These are phyloP conservation scores for Mycena albidolilacea DNA, from an alignment of 768 basidiomycete genomes.

Conservation along the genomic window DNA sequence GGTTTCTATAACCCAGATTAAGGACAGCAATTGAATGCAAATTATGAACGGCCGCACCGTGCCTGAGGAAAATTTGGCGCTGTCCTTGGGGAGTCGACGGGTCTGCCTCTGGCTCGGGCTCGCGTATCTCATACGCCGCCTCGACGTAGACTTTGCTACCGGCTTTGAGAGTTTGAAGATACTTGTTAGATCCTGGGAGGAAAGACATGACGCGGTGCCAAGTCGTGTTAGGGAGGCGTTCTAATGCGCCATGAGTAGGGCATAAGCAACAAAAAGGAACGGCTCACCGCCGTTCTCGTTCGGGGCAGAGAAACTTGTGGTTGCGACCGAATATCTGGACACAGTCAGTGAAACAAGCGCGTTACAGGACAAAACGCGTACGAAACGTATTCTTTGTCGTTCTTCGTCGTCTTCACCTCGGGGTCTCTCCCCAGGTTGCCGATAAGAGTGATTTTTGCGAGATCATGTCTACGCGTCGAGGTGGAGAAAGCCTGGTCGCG, in stretches of 20 bases:
- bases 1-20: slow-evolving; percentile 57
- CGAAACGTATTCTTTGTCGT: slow-evolving; percentile 85
- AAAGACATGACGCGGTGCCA: slow-evolving; percentile 89
- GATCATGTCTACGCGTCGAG: slow-evolving; percentile 66
- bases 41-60: slow-evolving; percentile 66
- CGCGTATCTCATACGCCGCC: slow-evolving; percentile 81
- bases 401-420: slow-evolving; percentile 76
- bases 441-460: slow-evolving; percentile 84
- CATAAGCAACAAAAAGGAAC: slow-evolving; percentile 15
- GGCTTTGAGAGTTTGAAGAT: slow-evolving; percentile 75
- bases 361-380: slow-evolving; percentile 53
- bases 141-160: slow-evolving; percentile 88
- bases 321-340: slow-evolving; percentile 83
- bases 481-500: slow-evolving; percentile 74
- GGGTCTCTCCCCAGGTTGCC: slow-evolving; percentile 83
- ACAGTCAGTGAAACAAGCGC: not conserved
- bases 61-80: slow-evolving; percentile 86
- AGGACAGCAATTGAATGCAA: not conserved
- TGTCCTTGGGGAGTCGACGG: slow-evolving; percentile 78
- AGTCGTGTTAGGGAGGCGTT: slow-evolving; percentile 62
- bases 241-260: slow-evolving; percentile 15
- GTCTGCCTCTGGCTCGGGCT: slow-evolving; percentile 78
- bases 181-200: slow-evolving; percentile 70
- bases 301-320: slow-evolving; percentile 71
- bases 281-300: slow-evolving; percentile 74